phyloP scores from a whole-genome alignment of 495 filamentous ascomycete species.

The Talaromyces trachyspermus region DNA sequence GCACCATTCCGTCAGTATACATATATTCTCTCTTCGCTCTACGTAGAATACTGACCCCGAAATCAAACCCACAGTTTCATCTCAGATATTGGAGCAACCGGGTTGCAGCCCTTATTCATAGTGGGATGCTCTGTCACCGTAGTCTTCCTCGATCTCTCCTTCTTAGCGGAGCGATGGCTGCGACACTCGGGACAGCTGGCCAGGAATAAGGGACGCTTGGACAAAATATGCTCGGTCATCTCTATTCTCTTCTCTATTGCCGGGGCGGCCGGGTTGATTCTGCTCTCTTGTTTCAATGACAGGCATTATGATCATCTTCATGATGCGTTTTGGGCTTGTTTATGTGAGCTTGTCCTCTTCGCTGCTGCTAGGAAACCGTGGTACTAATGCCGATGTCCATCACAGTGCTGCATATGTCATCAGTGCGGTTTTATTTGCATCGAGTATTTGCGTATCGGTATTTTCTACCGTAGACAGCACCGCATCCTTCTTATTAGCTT shows the following conservation, averaged over 20 bases:
- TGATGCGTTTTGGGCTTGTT: constrained; percentile 75
- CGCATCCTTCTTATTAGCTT: constrained; percentile 68
- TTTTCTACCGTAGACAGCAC: constrained; percentile 61
- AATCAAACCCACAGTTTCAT: constrained; percentile 37
- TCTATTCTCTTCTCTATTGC: constrained; percentile 67
- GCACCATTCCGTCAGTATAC: constrained; percentile 63
- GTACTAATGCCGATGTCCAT: neutral
- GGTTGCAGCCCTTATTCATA: constrained; percentile 83
- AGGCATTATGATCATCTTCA: constrained; percentile 56
- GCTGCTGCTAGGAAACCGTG: neutral
- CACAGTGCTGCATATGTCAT: constrained; percentile 51
- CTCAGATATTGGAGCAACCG: constrained; percentile 71
- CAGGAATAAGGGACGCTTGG: constrained; percentile 55
- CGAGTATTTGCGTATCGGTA: constrained; percentile 80
- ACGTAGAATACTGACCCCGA: neutral
- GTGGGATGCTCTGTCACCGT: constrained; percentile 70
- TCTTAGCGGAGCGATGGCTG: constrained; percentile 74
- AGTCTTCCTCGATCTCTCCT: constrained; percentile 75
- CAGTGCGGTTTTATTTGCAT: constrained; percentile 78
- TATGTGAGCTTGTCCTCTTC: constrained; percentile 46
- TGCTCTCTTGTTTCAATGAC: constrained; percentile 82
- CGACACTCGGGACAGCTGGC: constrained; percentile 68
- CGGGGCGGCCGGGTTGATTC: constrained; percentile 72
- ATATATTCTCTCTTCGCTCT: constrained; percentile 3
- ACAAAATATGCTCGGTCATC: constrained; percentile 62